Evolutionary conservation across 805 yeast species (phyloP).

Genomic region (Ogataea chonburiensis): DNA sequence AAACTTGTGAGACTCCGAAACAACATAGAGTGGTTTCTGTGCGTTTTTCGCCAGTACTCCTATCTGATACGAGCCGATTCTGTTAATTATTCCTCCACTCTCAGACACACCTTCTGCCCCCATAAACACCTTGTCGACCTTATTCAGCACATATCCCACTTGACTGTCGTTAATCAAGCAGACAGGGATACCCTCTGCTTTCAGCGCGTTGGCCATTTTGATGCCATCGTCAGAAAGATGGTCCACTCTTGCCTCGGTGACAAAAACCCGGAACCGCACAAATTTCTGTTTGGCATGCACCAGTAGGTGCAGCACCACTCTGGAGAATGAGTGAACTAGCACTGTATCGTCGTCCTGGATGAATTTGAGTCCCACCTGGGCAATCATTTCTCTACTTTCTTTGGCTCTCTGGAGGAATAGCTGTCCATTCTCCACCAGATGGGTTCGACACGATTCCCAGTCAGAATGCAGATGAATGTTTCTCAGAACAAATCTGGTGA

Average conservation of each 20-base stretch:
- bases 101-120: conserved; percentile 99
- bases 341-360: conserved; percentile 91
- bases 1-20: conserved; percentile 92
- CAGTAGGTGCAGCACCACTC: conserved; percentile 81
- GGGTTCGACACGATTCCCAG: conserved; percentile 90
- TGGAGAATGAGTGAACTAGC: conserved; percentile 85
- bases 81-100: conserved; percentile 96
- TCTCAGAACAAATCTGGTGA: conserved; percentile 87
- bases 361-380: conserved; percentile 82
- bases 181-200: conserved; percentile 77
- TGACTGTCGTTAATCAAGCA: conserved; percentile 88
- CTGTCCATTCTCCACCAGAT: conserved; percentile 90
- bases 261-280: conserved; percentile 83
- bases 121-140: conserved; percentile 88
- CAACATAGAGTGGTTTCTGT: conserved; percentile 90
- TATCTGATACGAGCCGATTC: conserved; percentile 90
- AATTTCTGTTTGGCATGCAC: conserved; percentile 73
- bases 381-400: conserved; percentile 82
- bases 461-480: conserved; percentile 85
- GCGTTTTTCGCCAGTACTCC: conserved; percentile 90
- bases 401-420: conserved; percentile 89
- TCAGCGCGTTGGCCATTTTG: conserved; percentile 65
- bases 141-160: conserved; percentile 88
- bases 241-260: conserved; percentile 90
- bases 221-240: conserved; percentile 74